phyloP scores from a whole-genome alignment of 352 stramenopile species.

The Phytophthora kernoviae region DNA sequence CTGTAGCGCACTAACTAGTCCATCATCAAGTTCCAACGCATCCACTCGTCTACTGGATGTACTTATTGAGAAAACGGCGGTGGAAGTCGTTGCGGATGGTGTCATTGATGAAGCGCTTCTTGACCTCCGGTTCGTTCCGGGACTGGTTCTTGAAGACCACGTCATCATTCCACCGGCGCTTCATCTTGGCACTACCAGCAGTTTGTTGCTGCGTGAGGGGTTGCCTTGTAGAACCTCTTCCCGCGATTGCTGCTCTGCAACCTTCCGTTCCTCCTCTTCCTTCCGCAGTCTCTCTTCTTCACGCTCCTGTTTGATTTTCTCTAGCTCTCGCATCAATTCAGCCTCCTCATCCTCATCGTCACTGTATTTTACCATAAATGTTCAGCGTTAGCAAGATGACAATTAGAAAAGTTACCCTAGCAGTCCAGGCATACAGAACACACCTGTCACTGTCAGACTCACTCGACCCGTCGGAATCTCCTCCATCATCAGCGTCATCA shows the following conservation, averaged over 20 bases:
- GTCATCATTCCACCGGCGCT: constrained; percentile 99
- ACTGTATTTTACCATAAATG: constrained; percentile 20
- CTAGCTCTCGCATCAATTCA: constrained; percentile 96
- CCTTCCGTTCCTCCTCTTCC: constrained; percentile 83
- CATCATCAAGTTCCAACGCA: not conserved
- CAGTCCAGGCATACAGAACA: not conserved
- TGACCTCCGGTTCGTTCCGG: constrained; percentile 93
- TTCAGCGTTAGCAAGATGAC: not conserved
- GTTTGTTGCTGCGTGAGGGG: constrained; percentile 79
- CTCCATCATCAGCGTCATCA: constrained; percentile 90
- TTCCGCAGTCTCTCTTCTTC: constrained; percentile 93
- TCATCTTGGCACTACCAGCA: constrained; percentile 76
- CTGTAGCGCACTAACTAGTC: not conserved
- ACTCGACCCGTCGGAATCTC: constrained; percentile 62
- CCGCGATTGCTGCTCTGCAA: constrained; percentile 79
- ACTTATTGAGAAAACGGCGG: constrained; percentile 98
- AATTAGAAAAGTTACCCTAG: not conserved
- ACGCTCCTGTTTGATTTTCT: constrained; percentile 97
- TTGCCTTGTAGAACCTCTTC: constrained; percentile 96
- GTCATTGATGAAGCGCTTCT: constrained; percentile 99
- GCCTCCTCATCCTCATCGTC: constrained; percentile 97
- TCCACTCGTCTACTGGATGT: constrained; percentile 65
- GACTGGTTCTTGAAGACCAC: constrained; percentile 99
- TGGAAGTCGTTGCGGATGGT: constrained; percentile 99
- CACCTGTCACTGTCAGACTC: constrained; percentile 82